Evolutionary conservation across 352 stramenopile genomes (phyloP), one percentile per base, ranked within the genome.

Genomic region (Aphanomyces euteiches): DNA sequence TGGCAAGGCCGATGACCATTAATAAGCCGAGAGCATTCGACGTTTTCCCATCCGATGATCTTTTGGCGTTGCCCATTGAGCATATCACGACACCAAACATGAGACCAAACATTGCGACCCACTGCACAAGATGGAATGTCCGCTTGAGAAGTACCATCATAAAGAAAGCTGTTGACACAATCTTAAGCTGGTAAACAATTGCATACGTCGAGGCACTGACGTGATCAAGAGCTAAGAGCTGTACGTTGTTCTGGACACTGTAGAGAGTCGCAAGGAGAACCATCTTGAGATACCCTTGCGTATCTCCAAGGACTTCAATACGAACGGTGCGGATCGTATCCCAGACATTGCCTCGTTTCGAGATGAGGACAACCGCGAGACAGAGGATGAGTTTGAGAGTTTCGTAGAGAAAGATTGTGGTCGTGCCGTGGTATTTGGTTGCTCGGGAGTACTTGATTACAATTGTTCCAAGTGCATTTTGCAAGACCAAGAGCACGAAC

Each of bases 161-260:
- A 72, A 93, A 95, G 80, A 95, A 79, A 66, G 87, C 87, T 0
- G 87, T 95, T 21, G 87, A 93, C 74, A 95, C 92, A 79, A 95
- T 93, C 81, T 95, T 95, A 61, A 93, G 84, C 77, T 95, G 87
- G 75, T 93, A 95, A 56, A 95, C 85, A 71, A 95, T 95, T 79
- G 92, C 85, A 73, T 93, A 95, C 73, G 87, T 95, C 63, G 87
- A 84, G 21, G 92, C 85, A 72, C 92, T 85, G 43, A 95, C 85
- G 74, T 93, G 92, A 72, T 95, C 87, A 70, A 92, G 92, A 43
- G 87, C 87, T 7, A 95, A 79, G 7, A 95, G 79, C 69, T 85
- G 83, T 73, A 90, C 85, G 74, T 93, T 91, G 76, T 95, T 95
- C 67, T 95, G 87, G 69, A 95, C 72, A 13, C 85, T 85, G 68